A percentile compares a stretch with the other conserved stretches of the same genome.
These are phyloP conservation scores for Exserohilum rostratum DNA, from an alignment of 2,329 filamentous ascomycete genomes.

Conservation along the genomic window DNA sequence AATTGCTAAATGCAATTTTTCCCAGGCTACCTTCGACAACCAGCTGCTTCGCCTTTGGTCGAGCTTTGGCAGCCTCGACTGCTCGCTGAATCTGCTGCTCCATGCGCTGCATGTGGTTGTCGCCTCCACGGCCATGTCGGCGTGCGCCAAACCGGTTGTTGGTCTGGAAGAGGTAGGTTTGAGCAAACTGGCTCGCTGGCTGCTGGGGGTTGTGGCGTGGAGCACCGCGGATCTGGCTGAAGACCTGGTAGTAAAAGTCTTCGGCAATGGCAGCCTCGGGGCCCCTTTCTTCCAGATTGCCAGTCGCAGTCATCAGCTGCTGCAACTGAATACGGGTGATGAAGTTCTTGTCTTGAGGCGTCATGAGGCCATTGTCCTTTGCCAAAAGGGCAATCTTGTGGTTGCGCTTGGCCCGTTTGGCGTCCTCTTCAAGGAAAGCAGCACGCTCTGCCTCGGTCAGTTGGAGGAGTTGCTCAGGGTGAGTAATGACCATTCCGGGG, in stretches of 20 bases:
- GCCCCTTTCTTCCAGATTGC: slow-evolving; percentile 79
- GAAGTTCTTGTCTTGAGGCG: slow-evolving; percentile 98
- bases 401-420: slow-evolving; percentile 93
- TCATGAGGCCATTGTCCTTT: slow-evolving; percentile 97
- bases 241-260: slow-evolving; percentile 99
- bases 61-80: slow-evolving; percentile 94
- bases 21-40: slow-evolving; percentile 95
- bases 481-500: slow-evolving; percentile 62
- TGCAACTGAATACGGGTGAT: slow-evolving; percentile 97
- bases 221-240: slow-evolving; percentile 89
- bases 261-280: slow-evolving; percentile 82
- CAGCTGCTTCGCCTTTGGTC: slow-evolving; percentile 96
- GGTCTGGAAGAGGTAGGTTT: slow-evolving; percentile 96
- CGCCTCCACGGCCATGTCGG: slow-evolving; percentile 79
- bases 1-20: slow-evolving; percentile 99
- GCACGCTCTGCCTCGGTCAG: slow-evolving; percentile 84
- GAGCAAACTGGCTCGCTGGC: slow-evolving; percentile 92
- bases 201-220: slow-evolving; percentile 91
- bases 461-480: slow-evolving; percentile 75
- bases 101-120: slow-evolving; percentile 99
- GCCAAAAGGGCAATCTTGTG: slow-evolving; percentile 96
- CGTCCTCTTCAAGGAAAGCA: slow-evolving; percentile 86
- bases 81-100: slow-evolving; percentile 98
- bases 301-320: slow-evolving; percentile 90
- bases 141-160: slow-evolving; percentile 80